Base-by-base conservation (phyloP, 2,329 filamentous ascomycete genomes). In the Claviceps africana region DNA sequence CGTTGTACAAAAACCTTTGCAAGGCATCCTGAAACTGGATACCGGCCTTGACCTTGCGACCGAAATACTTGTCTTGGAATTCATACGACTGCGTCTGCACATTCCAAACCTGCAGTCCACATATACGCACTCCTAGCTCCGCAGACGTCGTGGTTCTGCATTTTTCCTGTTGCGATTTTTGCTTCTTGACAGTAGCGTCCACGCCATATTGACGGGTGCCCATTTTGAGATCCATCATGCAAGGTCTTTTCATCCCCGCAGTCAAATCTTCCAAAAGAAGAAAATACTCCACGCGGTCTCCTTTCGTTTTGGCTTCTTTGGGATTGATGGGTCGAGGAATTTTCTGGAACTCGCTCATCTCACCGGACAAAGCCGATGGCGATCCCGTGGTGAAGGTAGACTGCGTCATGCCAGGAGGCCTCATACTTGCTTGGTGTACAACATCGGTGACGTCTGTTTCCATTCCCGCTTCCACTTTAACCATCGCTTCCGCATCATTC, bases 51-150 rank as follows among this genome's bases (percentile, higher is more conserved):
- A 98, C 73, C 59, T 88, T 82, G 51, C 93, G 85, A 1, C 93
- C 93, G 64, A 88, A 95, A 67, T 98, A 98, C 68, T 98, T 98
- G 76, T 98, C 93, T 64, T 95, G 86, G 64, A 97, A 98, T n/a
- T 90, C 75, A 63, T 95, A 96, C 47, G 80, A 82, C 62, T 94
- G 82, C 37, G 82, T 84, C 57, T 83, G 82, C 22, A 82, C 83
- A 63, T 97, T 91, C 88, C 91, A 98, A 1, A 95, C 88, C 65
- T 98, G 93, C 71, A 98, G 83, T 4, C 93, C 93, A 64, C 93
- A 98, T 4, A 98, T 83, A 21, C 93, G 82, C 2, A 98, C 93
- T 4, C 93, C 93, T 0, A 98, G 78, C 65, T 94, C 83, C 54
- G 84, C 82, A 8, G 93, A 97, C 0, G 93, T 98, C 0, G 93